These are phyloP conservation scores for Clonostachys rhizophaga DNA, from an alignment of 2,329 filamentous ascomycete genomes.

Conservation along the genomic window DNA sequence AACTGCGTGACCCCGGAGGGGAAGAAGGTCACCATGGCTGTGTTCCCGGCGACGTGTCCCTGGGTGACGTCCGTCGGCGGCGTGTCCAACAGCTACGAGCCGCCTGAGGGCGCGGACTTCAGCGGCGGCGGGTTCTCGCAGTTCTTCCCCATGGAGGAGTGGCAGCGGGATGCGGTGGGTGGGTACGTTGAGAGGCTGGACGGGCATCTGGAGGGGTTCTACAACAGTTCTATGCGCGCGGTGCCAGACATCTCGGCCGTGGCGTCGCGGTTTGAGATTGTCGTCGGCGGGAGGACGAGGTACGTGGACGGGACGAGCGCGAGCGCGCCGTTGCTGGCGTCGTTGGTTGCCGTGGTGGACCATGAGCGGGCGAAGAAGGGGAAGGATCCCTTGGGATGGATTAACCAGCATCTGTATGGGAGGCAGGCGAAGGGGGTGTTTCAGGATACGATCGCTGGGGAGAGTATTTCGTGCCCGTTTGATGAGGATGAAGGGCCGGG, in stretches of 20 bases:
- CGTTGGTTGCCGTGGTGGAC: slow-evolving; percentile 50
- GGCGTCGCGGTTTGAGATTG: slow-evolving; percentile 48
- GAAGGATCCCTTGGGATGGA: slow-evolving; percentile 45
- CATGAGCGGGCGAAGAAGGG: slow-evolving; percentile 43
- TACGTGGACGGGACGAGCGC: slow-evolving; percentile 41
- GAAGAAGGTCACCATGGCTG: slow-evolving; percentile 49
- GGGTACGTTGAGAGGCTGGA: slow-evolving; percentile 33
- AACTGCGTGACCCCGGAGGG: slow-evolving; percentile 56
- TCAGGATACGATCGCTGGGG: slow-evolving; percentile 33
- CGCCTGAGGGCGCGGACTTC: slow-evolving; percentile 35
- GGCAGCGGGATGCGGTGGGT: slow-evolving; percentile 35
- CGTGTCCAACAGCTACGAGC: slow-evolving; percentile 29
- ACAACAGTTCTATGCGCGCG: slow-evolving; percentile 38
- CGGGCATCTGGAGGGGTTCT: slow-evolving; percentile 35
- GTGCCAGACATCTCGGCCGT: slow-evolving; percentile 50
- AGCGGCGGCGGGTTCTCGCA: slow-evolving; percentile 49
- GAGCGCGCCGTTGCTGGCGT: slow-evolving; percentile 47
- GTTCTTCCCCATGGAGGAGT: slow-evolving; percentile 38
- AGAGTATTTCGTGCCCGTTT: slow-evolving; percentile 33
- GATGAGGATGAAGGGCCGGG: slow-evolving; percentile 19
- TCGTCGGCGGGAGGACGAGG: slow-evolving; percentile 16
- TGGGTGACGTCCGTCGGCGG: slow-evolving; percentile 65
- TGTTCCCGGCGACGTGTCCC: slow-evolving; percentile 64
- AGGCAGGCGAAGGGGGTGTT: slow-evolving; percentile 25
- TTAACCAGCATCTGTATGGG: slow-evolving; percentile 45